phyloP scores from a whole-genome alignment of 306 rosid genomes.

The Calophaca sinica region DNA sequence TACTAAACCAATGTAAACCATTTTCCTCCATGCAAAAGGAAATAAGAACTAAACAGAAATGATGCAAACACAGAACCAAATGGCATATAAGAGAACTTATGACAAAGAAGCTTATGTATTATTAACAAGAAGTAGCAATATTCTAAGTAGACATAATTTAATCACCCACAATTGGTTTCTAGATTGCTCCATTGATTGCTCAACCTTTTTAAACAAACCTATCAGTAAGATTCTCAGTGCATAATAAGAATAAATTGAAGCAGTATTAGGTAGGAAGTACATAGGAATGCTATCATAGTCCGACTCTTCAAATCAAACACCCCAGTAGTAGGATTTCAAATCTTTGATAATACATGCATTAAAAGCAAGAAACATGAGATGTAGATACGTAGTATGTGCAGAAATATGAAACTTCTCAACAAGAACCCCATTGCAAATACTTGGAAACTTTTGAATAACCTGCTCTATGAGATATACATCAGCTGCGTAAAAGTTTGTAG shows the following conservation, averaged over 20 bases:
- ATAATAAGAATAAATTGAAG: background rate
- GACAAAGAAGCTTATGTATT: conserved; percentile 8
- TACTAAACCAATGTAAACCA: no score
- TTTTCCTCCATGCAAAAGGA: no score
- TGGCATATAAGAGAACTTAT: background rate
- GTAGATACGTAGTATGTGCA: background rate
- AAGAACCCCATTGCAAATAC: conserved; percentile 5
- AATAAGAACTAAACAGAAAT: background rate
- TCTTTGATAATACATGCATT: no score
- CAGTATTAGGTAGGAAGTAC: no score
- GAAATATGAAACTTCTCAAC: conserved; percentile 1
- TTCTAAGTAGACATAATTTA: background rate
- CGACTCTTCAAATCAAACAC: background rate
- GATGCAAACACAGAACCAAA: background rate
- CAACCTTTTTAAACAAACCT: background rate
- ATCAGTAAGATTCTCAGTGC: background rate
- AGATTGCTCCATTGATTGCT: background rate
- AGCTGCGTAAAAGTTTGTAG: background rate
- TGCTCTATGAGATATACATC: background rate
- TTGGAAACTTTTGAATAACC: conserved; percentile 9
- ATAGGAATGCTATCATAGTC: background rate
- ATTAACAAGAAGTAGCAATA: background rate
- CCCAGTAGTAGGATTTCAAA: no score
- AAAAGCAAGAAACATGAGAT: background rate
- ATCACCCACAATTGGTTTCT: background rate